Evolutionary conservation across 805 yeast genomes (phyloP).

Genomic region (Lachancea quebecensis): DNA sequence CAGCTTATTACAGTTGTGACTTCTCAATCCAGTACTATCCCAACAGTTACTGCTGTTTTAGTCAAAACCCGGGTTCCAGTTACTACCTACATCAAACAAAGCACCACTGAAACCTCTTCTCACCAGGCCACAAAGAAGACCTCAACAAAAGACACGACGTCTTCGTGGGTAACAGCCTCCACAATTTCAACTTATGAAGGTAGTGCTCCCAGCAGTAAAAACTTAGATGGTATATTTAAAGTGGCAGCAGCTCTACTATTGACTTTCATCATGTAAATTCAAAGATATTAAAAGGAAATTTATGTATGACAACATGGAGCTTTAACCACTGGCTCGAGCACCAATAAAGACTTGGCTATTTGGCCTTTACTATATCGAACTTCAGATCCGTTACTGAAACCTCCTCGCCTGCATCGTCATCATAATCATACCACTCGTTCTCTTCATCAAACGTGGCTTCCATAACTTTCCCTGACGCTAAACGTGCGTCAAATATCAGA

Average conservation of each 20-base stretch:
- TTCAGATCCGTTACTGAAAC: constrained; percentile 70
- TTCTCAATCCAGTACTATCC: constrained; percentile 5
- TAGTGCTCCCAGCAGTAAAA: constrained; percentile 1
- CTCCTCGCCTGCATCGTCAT: constrained; percentile 73
- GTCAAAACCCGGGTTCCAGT: constrained; percentile 4
- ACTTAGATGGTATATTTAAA: background rate
- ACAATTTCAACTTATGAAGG: constrained; percentile 11
- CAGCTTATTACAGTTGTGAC: constrained; percentile 11
- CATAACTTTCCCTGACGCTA: constrained; percentile 21
- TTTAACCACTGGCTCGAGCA: too few species aligned
- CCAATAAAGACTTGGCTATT: constrained; percentile 8
- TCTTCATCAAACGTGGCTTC: constrained; percentile 46
- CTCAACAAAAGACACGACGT: background rate
- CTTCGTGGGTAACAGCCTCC: constrained; percentile 6
- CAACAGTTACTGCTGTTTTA: constrained; percentile 8
- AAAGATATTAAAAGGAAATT: too few species aligned
- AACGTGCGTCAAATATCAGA: constrained; percentile 18
- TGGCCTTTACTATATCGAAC: constrained; percentile 50
- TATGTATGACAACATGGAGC: too few species aligned
- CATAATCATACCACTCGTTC: constrained; percentile 95
- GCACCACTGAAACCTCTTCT: background rate
- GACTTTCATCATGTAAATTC: background rate
- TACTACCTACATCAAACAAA: background rate
- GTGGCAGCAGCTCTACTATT: background rate
- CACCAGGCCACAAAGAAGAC: background rate